Evolutionary conservation across 2,329 filamentous ascomycete genomes (phyloP), one percentile per base, ranked within the genome.

Genomic region (Sordariomycetes sp.): DNA sequence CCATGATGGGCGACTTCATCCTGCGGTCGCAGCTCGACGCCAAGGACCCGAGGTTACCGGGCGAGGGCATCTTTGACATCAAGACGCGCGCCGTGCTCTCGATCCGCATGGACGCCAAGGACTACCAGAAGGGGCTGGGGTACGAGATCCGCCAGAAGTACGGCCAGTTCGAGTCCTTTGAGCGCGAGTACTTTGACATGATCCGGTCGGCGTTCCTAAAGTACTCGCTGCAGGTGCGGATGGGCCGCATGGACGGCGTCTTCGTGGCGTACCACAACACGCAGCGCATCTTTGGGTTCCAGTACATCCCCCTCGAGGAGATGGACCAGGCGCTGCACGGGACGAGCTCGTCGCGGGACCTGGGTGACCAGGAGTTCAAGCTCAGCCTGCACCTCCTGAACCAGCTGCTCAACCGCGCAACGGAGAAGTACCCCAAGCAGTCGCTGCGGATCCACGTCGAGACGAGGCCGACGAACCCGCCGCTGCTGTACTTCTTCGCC

Each of bases 161-260:
- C 56, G 95, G 95, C 17, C 76, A 84, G 59, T 99, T 81, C 77
- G 87, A 95, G 68, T 97, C 92, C 0, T 99, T 86, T 68, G 94
- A 99, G 72, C 84, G 91, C 59, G 95, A 99, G 66, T 96, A 94
- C 69, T 95, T 86, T 68, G 94, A 99, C 69, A 95, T 99, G 90
- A 92, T 95, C 59, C 82, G 95, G 56, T 82, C 91, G 1, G 94
- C 92, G 0, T 92, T 99, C 72, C 75, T 99, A 57, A 99, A 99
- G 67, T 99, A 99, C 69, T 96, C 91, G 10, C 76, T 99, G 34
- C 94, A 99, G 71, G 95, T 92, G 32, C 88, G 94, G 52, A 95
- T 99, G 82, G 94, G 95, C 20, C 85, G 91, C 54, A 99, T 99
- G 95, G 92, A 99, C 67, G 94, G 94, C 57, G 96, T 97, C 54